Percentiles rank a stretch among this genome's conserved stretches.
phyloP scores from a whole-genome alignment of 345 rosid genomes.

The Aquilaria yunnanensis region DNA sequence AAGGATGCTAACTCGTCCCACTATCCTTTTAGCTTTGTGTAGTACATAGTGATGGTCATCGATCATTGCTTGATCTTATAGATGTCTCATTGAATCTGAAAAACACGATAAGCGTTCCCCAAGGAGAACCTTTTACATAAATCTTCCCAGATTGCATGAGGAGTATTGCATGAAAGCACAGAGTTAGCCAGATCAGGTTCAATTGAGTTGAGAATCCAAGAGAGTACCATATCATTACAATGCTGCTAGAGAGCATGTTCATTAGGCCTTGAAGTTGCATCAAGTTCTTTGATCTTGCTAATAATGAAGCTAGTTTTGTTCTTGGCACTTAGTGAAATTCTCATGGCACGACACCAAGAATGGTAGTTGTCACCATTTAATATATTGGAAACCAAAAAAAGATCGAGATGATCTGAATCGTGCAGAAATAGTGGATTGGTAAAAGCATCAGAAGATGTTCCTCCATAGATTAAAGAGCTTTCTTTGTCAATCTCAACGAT shows the following conservation, averaged over 20 bases:
- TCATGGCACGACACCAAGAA: neutral
- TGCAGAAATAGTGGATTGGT: too few species aligned
- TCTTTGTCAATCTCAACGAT: too few species aligned
- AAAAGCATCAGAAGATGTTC: too few species aligned
- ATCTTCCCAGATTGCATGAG: neutral
- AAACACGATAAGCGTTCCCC: neutral
- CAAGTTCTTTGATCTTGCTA: rapidly evolving
- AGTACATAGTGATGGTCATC: neutral
- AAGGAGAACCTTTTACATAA: neutral
- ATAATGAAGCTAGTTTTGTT: neutral
- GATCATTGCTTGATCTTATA: neutral
- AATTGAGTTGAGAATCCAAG: neutral
- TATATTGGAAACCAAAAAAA: too few species aligned
- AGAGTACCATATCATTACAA: neutral
- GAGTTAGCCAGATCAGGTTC: neutral
- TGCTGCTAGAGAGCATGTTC: neutral
- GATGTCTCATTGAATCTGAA: neutral
- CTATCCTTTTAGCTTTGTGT: neutral
- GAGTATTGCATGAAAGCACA: neutral
- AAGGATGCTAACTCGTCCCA: neutral
- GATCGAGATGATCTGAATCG: too few species aligned
- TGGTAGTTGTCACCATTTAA: too few species aligned
- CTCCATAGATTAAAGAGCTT: too few species aligned
- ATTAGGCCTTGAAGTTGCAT: too few species aligned
- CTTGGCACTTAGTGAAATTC: too few species aligned